phyloP scores from a whole-genome alignment of 306 rosid species.

The cucumber (Cucumis sativus) region Cucumber_9930_V3 NC_026657.2:39311501-39312000 shows the following conservation, averaged over 20 bases:
- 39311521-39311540: conserved; percentile 8
- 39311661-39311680: conserved; percentile 16
- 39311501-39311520: conserved; percentile 3
- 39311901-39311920: neutral
- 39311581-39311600: conserved; percentile 6
- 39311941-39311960: neutral
- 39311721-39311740: neutral
- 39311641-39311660: conserved; percentile 37
- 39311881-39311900: neutral
- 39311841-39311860: neutral
- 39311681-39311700: conserved; percentile 22
- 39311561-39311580: conserved; percentile 19
- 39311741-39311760: neutral
- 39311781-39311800: neutral
- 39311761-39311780: neutral
- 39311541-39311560: conserved; percentile 69
- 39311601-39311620: neutral
- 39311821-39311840: neutral
- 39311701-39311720: conserved; percentile 3
- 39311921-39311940: neutral
- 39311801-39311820: neutral
- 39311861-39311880: neutral
- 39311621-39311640: neutral
- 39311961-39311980: neutral
- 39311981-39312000: conserved; percentile 59